Conservation (phyloP, 2,329 filamentous ascomycete genomes). For the Neocatenulostroma microsporum region DNA sequence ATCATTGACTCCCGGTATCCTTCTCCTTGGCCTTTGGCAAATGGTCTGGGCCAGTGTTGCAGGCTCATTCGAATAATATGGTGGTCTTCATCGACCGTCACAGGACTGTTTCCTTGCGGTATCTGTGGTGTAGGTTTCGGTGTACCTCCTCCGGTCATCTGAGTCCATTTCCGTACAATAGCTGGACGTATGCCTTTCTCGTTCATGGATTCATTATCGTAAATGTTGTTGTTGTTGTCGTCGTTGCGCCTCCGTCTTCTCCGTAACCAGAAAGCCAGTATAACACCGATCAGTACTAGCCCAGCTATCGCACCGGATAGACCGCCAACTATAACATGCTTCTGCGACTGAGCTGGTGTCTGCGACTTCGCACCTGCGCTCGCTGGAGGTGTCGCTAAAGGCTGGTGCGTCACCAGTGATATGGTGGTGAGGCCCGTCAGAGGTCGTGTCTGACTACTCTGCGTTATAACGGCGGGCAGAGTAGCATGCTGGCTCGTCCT, state of each 20-base stretch:
- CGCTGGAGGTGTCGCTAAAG: neutral
- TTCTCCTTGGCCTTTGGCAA: slow-evolving; percentile 24
- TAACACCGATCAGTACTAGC: slow-evolving; percentile 21
- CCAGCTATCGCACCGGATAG: slow-evolving; percentile 26
- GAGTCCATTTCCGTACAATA: slow-evolving; percentile 10
- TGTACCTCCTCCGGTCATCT: slow-evolving; percentile 11
- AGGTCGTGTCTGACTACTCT: neutral
- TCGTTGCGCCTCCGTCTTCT: slow-evolving; percentile 12
- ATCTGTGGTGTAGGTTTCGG: slow-evolving; percentile 13
- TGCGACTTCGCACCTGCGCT: neutral
- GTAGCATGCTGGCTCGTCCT: neutral
- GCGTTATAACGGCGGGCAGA: neutral
- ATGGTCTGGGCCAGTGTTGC: slow-evolving; percentile 28
- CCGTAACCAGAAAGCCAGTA: slow-evolving; percentile 22
- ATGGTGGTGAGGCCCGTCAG: neutral
- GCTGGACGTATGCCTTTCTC: slow-evolving; percentile 8
- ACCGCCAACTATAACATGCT: slow-evolving; percentile 25
- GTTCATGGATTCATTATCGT: too few relatives aligned
- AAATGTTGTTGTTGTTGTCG: slow-evolving; percentile 8
- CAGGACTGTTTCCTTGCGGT: slow-evolving; percentile 13
- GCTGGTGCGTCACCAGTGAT: neutral
- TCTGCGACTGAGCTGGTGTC: slow-evolving; percentile 9
- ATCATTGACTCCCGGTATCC: slow-evolving; percentile 24
- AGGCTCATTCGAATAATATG: slow-evolving; percentile 28
- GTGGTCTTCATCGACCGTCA: slow-evolving; percentile 26